Evolutionary conservation across 768 basidiomycete genomes (phyloP).

Genomic region (Clavaria fumosa): DNA sequence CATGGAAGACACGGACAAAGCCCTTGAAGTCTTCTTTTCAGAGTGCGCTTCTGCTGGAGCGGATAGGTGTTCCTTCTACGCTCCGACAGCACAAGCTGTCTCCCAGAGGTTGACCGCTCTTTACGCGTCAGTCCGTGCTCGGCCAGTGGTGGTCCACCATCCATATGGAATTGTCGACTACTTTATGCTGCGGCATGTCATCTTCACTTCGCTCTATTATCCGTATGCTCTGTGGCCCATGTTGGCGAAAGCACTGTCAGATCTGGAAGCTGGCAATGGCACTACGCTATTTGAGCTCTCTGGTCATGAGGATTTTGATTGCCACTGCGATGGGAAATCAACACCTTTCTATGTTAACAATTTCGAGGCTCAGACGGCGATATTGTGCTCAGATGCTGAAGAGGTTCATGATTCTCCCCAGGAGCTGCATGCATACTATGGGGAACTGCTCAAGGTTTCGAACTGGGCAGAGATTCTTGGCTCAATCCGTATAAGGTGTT

Average conservation of each 20-base stretch:
- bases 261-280: constrained; percentile 15
- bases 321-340: constrained; percentile 3
- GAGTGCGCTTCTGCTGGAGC: constrained; percentile 14
- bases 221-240: constrained; percentile 12
- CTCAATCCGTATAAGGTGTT: constrained; percentile 10
- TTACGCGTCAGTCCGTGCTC: constrained; percentile 7
- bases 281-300: constrained; percentile 3
- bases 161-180: constrained; percentile 16
- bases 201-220: constrained; percentile 14
- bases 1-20: constrained; percentile 14
- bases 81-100: constrained; percentile 10
- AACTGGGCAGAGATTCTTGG: constrained; percentile 13
- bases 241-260: constrained; percentile 13
- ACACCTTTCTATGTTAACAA: neutral
- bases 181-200: constrained; percentile 8
- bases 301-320: neutral
- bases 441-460: constrained; percentile 8
- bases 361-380: constrained; percentile 9
- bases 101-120: constrained; percentile 10
- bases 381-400: constrained; percentile 13
- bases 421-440: constrained; percentile 8
- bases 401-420: constrained; percentile 10
- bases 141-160: constrained; percentile 12
- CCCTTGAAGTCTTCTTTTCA: constrained; percentile 13
- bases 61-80: constrained; percentile 13